These are phyloP conservation scores for Acrasis kona DNA, from an alignment of 78 protist genomes.

Conservation along the genomic window DNA sequence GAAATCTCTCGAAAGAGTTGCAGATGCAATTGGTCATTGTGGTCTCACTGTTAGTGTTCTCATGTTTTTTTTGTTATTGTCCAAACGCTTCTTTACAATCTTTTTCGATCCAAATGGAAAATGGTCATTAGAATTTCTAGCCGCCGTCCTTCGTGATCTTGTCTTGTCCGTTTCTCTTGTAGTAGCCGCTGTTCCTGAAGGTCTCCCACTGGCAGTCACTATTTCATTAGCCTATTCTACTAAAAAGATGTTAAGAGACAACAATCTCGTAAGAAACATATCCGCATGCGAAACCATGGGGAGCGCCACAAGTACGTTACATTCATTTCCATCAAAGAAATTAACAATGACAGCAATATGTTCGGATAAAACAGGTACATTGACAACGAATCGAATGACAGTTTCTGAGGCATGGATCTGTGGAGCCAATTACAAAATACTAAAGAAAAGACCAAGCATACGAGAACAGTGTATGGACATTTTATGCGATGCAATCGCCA, in stretches of 20 bases:
- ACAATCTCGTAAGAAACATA: constrained; percentile 90
- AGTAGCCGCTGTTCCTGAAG: constrained; percentile 97
- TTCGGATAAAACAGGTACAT: constrained; percentile 95
- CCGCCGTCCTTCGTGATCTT: too few relatives aligned
- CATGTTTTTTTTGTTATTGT: constrained; percentile 8
- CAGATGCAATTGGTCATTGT: constrained; percentile 55
- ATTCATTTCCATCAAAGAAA: too few relatives aligned
- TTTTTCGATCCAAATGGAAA: too few relatives aligned
- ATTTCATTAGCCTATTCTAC: constrained; percentile 88
- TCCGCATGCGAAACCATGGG: constrained; percentile 97
- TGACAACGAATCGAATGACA: constrained; percentile 82
- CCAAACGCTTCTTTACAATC: too few relatives aligned
- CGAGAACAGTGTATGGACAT: too few relatives aligned
- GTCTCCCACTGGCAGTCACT: constrained; percentile 95
- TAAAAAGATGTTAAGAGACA: constrained; percentile 84
- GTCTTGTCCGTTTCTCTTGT: constrained; percentile 83
- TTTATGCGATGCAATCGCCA: too few relatives aligned
- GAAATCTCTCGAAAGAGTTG: constrained; percentile 54
- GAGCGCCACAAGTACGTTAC: constrained; percentile 22
- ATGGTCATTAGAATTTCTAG: too few relatives aligned
- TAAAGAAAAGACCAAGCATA: too few relatives aligned
- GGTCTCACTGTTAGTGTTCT: constrained; percentile 59
- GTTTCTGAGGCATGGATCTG: constrained; percentile 29
- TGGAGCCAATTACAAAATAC: too few relatives aligned
- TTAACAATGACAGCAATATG: constrained; percentile 59